Evolutionary conservation across 192 early-diverging fungal species (phyloP), one percentile per base, ranked within the genome.

Genomic region (Mortierella hygrophila): DNA sequence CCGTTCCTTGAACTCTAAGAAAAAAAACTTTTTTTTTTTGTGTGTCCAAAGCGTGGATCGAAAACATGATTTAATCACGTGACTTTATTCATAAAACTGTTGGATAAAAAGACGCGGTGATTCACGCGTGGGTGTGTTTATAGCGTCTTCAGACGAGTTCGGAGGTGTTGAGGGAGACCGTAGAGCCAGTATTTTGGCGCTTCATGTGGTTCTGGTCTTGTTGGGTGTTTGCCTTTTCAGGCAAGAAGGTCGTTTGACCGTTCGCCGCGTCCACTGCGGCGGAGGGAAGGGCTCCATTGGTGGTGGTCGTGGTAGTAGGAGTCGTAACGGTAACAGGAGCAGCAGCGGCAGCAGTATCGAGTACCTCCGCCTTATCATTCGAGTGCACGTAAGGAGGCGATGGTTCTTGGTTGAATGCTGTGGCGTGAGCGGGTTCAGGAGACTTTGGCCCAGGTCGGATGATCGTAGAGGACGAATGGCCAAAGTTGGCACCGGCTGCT

Each of bases 141-240:
- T 60, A n/a, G 1, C 55, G 10, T 60, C 8, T 26, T 55, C 52
- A 18, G 52, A 60, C 9, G 9, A 8, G 26, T 20, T 60, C 52
- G 1, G 21, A 35, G 13, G 63, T 74, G 29, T 73, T 57, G 8
- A 81, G 23, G 35, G 80, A 81, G 20, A 29, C 37, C 5, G 80
- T 81, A 0, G 80, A 81, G 3, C 80, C 80, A 38, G 80, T 75
- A 38, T 70, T 65, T 1, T 32, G 65, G 23, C 80, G 73, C 4
- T 74, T 35, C 35, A 80, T 3, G 9, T 3, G 55, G 6, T 29
- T 6, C 9, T 60, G 55, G 0, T 60, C 23, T 60, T 60, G 54
- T 55, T 55, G 55, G 55, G 32, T 26, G 9, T 29, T 29, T 4
- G 29, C 29, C 0, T 16, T 65, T 32, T 35, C 60, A 11, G 60